A percentile compares a stretch with the other conserved stretches of the same genome.
Conservation (phyloP, 345 rosid species). For the Citrus trifoliata region DNA sequence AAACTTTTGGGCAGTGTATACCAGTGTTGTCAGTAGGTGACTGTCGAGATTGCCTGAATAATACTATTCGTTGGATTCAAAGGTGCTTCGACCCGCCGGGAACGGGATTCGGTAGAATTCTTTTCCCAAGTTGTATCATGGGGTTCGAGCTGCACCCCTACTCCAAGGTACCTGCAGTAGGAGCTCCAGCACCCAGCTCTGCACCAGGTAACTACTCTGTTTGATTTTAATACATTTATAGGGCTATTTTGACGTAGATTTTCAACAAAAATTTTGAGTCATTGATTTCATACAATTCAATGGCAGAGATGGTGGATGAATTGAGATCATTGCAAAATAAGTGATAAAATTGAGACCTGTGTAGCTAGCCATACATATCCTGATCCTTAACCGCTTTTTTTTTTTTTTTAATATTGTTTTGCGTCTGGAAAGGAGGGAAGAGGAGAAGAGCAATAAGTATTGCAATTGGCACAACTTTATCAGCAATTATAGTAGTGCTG, state of each 20-base stretch:
- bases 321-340: too few relatives aligned
- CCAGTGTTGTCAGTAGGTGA: background rate
- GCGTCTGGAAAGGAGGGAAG: background rate
- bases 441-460: background rate
- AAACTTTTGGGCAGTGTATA: constrained; percentile 20
- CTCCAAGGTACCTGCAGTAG: background rate
- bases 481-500: background rate
- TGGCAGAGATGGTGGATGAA: too few relatives aligned
- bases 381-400: background rate
- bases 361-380: background rate
- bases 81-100: background rate
- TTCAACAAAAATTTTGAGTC: too few relatives aligned
- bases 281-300: too few relatives aligned
- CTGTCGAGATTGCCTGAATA: background rate
- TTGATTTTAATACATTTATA: too few relatives aligned
- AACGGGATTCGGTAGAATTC: background rate
- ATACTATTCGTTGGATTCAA: background rate
- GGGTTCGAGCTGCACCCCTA: constrained; percentile 14
- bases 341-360: background rate
- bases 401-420: background rate
- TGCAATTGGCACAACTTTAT: constrained; percentile 5
- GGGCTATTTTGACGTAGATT: too few relatives aligned
- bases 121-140: constrained; percentile 14
- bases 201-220: background rate
- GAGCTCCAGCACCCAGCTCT: background rate